Base-by-base conservation (phyloP, 2,329 filamentous ascomycete genomes). In the Chaetomiaceae sp. region DNA sequence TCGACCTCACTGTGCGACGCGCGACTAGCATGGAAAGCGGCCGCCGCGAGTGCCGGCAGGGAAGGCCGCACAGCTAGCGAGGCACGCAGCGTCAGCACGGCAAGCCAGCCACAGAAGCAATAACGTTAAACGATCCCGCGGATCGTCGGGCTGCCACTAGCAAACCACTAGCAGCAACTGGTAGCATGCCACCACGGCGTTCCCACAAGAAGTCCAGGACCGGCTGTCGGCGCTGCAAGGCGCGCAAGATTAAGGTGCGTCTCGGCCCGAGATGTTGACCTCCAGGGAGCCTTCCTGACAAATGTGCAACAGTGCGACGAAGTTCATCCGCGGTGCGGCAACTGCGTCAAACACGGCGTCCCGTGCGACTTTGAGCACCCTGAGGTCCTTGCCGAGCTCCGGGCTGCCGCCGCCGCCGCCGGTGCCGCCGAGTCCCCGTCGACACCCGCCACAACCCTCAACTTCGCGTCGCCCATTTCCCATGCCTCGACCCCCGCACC, bases 191-290 rank as follows among this genome's bases (percentile, higher is more conserved):
- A 56, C 83, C 83, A 27, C 74, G 83, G 64, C 76, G 83, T 66
- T 84, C 83, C 38, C 84, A 88, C 69, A 87, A 85, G 66, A 88
- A 71, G 72, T 86, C 82, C 53, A 78, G 84, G 60, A 79, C 83
- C 47, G 84, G 84, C 42, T 88, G 84, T 63, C 75, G 78, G 57
- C 73, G 81, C 54, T 88, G 84, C 69, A 88, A 87, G 70, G 73
- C 75, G 51, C 75, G 84, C 57, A 87, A 87, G 69, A 85, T 88
- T 65, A 88, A 88, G 80, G 83, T 84, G 69, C 45, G 60, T 49
- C 34, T 40, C 23, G 17, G 1, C n/a, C 38, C 14, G 23, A 14
- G 17, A 12, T 7, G 14, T 23, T 25, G 14, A 15, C 6, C 14
- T 25, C 39, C n/a, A n/a, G 7, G 9, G n/a, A 2, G 22, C 15